A percentile compares a stretch with the other conserved stretches of the same genome.
Conservation (phyloP, 2,329 filamentous ascomycete species). For the Pseudopithomyces chartarum region DNA sequence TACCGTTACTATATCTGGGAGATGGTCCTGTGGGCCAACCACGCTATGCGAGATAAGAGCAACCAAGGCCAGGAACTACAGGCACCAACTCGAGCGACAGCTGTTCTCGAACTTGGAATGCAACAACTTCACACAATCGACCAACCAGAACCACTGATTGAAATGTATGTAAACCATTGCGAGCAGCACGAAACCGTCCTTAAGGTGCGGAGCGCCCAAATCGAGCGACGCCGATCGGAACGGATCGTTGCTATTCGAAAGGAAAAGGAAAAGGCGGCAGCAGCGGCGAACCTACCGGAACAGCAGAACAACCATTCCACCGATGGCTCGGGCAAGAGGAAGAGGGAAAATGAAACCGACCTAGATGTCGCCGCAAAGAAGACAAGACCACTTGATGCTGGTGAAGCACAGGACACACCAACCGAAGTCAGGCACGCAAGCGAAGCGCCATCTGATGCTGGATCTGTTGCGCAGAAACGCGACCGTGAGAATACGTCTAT, state of each 20-base stretch:
- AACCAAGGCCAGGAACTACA: slow-evolving; percentile 55
- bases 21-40: slow-evolving; percentile 70
- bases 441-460: slow-evolving; percentile 43
- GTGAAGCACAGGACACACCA: slow-evolving; percentile 14
- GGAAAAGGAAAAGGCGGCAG: slow-evolving; percentile 63
- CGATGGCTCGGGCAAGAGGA: slow-evolving; percentile 70
- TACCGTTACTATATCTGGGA: slow-evolving; percentile 91
- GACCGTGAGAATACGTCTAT: slow-evolving; percentile 91
- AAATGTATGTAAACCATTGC: slow-evolving; percentile 78
- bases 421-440: slow-evolving; percentile 29
- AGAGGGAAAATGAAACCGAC: slow-evolving; percentile 61
- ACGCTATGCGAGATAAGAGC: slow-evolving; percentile 56
- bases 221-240: slow-evolving; percentile 70
- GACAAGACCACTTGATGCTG: slow-evolving; percentile 54
- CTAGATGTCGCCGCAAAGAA: slow-evolving; percentile 69
- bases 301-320: slow-evolving; percentile 20
- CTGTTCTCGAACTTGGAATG: slow-evolving; percentile 74
- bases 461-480: slow-evolving; percentile 61
- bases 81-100: slow-evolving; percentile 74
- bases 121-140: slow-evolving; percentile 66
- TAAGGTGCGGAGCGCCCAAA: slow-evolving; percentile 73
- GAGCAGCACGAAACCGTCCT: slow-evolving; percentile 86
- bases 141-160: slow-evolving; percentile 76
- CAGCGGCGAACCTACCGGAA: slow-evolving; percentile 52
- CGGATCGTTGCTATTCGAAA: slow-evolving; percentile 57